Base-by-base conservation (phyloP, 2,329 filamentous ascomycete species). In the Magnaporthiopsis incrustans region DNA sequence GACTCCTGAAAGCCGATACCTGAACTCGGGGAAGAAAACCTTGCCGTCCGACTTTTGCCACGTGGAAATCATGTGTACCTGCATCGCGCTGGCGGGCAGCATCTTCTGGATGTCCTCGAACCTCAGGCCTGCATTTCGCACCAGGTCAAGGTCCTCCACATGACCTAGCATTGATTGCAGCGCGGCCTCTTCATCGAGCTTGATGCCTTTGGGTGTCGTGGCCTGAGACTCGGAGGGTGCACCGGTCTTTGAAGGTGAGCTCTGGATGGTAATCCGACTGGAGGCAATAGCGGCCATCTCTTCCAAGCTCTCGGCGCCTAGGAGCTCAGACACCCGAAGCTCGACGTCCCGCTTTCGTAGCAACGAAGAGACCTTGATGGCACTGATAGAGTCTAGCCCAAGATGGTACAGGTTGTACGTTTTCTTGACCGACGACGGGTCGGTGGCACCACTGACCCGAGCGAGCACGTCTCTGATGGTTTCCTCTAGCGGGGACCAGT, bases 371-470 rank as follows among this genome's bases (percentile, higher is more conserved):
- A 92, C 86, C 70, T 95, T 96, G 77, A 97, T 95, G 1, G 92
- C 89, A 67, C 89, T 94, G 73, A 97, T 96, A 0, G 93, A 97
- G 73, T 97, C 93, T 1, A 97, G 84, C 0, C 93, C 93, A 1
- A 97, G 81, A 67, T 95, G 88, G 73, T 95, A 96, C 15, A 97
- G 83, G 0, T 83, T 91, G 62, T 87, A 83, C 0, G 80, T 78
- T 64, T 80, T 81, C 3, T 77, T 74, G 62, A 97, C 89, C 1
- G 85, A 78, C 0, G 79, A 71, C 25, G 79, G 74, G 0, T 63
- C 62, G 6, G 86, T 78, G 0, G 89, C 75, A 22, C 82, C 84
- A 0, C 92, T 90, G 0, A 93, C 79, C 35, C 80, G 72, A 0
- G 81, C 77, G 18, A 89, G 73, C 0, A 82, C 77, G 1, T 76